A percentile compares a stretch with the other conserved stretches of the same genome.
These are phyloP conservation scores for Colletotrichum tabaci DNA, from an alignment of 2,329 filamentous ascomycete genomes.

Conservation along the genomic window DNA sequence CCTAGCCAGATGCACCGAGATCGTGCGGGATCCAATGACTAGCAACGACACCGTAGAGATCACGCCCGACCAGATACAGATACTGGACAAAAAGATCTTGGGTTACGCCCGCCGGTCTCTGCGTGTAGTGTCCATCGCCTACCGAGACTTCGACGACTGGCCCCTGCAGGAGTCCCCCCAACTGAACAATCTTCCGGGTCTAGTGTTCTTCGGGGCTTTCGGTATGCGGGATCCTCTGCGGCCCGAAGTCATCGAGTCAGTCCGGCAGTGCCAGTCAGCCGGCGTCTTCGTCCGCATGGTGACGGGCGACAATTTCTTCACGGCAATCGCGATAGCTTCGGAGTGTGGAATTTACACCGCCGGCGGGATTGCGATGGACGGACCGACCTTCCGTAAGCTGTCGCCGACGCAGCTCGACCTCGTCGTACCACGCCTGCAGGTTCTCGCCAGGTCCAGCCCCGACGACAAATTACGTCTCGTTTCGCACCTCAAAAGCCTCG, in stretches of 20 bases:
- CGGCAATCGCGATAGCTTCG: slow-evolving; percentile 79
- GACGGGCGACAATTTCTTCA: slow-evolving; percentile 69
- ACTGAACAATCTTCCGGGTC: slow-evolving; percentile 49
- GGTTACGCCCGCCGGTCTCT: no score
- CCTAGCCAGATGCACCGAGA: slow-evolving; percentile 59
- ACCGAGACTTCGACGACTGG: slow-evolving; percentile 41
- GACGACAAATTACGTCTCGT: slow-evolving; percentile 78
- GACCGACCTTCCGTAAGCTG: slow-evolving; percentile 75
- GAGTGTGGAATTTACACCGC: slow-evolving; percentile 79
- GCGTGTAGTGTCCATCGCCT: no score
- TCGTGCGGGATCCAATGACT: slow-evolving; percentile 61
- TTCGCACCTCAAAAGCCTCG: slow-evolving; percentile 71
- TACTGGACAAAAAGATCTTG: no score
- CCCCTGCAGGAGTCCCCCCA: no score
- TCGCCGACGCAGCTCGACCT: slow-evolving; percentile 71
- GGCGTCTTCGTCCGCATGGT: slow-evolving; percentile 64
- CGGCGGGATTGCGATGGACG: slow-evolving; percentile 77
- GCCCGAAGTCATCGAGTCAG: slow-evolving; percentile 58
- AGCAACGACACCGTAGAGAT: slow-evolving; percentile 46
- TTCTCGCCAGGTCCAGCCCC: slow-evolving; percentile 76
- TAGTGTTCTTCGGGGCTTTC: slow-evolving; percentile 67
- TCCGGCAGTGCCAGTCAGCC: slow-evolving; percentile 59
- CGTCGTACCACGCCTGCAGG: slow-evolving; percentile 72
- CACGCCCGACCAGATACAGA: no score
- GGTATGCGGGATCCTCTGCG: slow-evolving; percentile 65